phyloP scores from a whole-genome alignment of 208 protist species.

The Porcisia hertigi region DNA sequence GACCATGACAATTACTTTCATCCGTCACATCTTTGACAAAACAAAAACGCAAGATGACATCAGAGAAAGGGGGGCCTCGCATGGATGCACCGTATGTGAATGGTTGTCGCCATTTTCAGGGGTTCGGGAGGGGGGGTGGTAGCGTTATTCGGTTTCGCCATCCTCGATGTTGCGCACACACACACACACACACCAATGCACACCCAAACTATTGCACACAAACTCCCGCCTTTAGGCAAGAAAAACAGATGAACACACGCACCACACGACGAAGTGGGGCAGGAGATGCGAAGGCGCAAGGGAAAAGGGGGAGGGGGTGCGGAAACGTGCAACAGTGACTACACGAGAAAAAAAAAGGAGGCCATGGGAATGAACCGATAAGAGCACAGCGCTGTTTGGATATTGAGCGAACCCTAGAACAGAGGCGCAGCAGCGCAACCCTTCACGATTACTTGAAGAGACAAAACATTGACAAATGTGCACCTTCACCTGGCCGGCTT shows the following conservation, averaged over 20 bases:
- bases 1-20: neutral
- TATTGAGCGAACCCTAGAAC: neutral
- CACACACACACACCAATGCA: neutral
- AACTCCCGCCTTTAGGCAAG: neutral
- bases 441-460: neutral
- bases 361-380: neutral
- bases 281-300: neutral
- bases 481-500: neutral
- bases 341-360: neutral
- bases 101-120: too few relatives aligned
- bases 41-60: too few relatives aligned
- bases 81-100: too few relatives aligned
- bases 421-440: neutral
- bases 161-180: neutral
- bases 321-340: slow-evolving; percentile 8
- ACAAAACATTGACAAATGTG: neutral
- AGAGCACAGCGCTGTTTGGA: neutral
- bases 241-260: neutral
- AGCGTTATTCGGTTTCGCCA: neutral
- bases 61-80: too few relatives aligned
- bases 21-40: neutral
- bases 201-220: neutral
- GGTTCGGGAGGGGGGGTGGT: too few relatives aligned
- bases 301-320: neutral
- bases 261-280: neutral